phyloP scores from a whole-genome alignment of 768 basidiomycete species.

The Boletus rex-veris region DNA sequence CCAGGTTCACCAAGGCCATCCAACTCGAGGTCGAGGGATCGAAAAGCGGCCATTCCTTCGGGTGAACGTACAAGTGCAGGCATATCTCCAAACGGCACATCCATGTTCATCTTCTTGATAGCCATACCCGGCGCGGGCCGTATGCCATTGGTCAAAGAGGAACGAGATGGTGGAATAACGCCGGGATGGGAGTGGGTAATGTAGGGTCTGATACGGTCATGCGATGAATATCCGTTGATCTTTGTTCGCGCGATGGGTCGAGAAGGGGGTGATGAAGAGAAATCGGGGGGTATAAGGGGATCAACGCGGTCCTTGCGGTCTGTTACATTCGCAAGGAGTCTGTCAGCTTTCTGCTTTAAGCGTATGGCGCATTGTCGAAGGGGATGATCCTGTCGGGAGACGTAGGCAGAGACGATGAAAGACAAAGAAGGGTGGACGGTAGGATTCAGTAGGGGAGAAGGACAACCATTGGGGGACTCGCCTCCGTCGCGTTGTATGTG shows the following conservation, averaged over 20 bases:
- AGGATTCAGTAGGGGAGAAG: not conserved
- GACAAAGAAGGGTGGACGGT: not conserved
- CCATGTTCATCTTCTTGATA: conserved; percentile 26
- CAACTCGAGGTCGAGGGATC: conserved; percentile 53
- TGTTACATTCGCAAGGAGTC: conserved; percentile 82
- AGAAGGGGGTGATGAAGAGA: conserved; percentile 29
- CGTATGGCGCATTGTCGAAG: conserved; percentile 78
- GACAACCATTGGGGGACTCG: conserved; percentile 37
- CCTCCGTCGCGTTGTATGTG: conserved; percentile 88
- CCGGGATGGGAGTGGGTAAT: conserved; percentile 10
- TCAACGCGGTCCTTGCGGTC: conserved; percentile 82
- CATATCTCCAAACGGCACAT: conserved; percentile 59
- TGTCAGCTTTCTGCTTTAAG: conserved; percentile 80
- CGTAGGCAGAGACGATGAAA: not conserved
- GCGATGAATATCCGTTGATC: conserved; percentile 39
- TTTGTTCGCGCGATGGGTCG: conserved; percentile 40
- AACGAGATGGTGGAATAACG: conserved; percentile 3
- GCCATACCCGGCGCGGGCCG: conserved; percentile 8
- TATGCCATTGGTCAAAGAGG: conserved; percentile 16
- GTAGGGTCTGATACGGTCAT: conserved; percentile 26
- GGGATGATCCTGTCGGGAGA: conserved; percentile 68
- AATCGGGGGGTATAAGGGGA: conserved; percentile 55
- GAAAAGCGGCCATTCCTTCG: conserved; percentile 69
- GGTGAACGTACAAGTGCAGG: conserved; percentile 68
- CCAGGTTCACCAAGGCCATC: conserved; percentile 36